phyloP scores from a whole-genome alignment of 176 grass and related monocot species.

The Oropetium thomaeum region DNA sequence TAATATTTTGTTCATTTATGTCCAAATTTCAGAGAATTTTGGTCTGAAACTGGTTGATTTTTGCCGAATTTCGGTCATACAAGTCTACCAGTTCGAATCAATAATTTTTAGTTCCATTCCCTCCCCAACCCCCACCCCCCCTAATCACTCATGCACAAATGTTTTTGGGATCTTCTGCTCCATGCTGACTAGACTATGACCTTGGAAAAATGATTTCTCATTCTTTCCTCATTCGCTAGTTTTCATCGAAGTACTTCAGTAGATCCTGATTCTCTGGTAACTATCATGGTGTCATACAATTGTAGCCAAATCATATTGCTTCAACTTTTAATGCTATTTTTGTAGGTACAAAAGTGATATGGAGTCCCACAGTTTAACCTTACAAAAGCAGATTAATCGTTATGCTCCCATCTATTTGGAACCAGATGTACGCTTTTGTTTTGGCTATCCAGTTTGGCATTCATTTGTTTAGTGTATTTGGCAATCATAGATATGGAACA shows the following conservation, averaged over 20 bases:
- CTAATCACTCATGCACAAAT: background rate
- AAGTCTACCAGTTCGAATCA: too few species aligned
- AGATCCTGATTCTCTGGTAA: constrained; percentile 19
- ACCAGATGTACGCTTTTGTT: constrained; percentile 54
- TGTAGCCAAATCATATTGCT: constrained; percentile 8
- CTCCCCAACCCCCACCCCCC: too few species aligned
- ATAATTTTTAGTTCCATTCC: too few species aligned
- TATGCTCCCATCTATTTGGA: constrained; percentile 82
- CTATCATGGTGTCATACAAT: background rate
- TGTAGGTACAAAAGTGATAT: constrained; percentile 80
- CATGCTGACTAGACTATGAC: background rate
- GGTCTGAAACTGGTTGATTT: too few species aligned
- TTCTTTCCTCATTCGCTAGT: background rate
- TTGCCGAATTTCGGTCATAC: too few species aligned
- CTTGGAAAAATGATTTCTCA: background rate
- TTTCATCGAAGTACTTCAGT: constrained; percentile 8
- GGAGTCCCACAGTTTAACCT: constrained; percentile 53
- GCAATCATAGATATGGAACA: background rate
- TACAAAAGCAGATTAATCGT: constrained; percentile 80
- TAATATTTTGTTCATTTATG: too few species aligned
- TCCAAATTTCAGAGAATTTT: too few species aligned
- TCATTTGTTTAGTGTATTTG: constrained; percentile 15
- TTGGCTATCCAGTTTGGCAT: constrained; percentile 4
- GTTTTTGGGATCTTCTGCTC: background rate
- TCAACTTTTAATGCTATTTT: constrained; percentile 27